Evolutionary conservation across 495 filamentous ascomycete species (phyloP), one percentile per base, ranked within the genome.

Genomic region (Haplographium delicatum): DNA sequence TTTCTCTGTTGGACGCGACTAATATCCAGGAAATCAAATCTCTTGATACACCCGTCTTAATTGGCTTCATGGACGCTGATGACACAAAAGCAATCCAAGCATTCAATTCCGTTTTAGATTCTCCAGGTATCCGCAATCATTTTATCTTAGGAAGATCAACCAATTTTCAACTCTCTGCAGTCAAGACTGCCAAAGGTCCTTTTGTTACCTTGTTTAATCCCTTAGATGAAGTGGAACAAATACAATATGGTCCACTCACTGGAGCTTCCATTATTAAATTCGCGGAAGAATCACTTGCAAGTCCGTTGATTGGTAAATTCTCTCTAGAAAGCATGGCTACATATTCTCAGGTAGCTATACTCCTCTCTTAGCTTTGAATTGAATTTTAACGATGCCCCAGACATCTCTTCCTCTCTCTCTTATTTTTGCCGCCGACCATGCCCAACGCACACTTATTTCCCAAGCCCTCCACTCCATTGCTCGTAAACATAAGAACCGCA

Each of bases 381-480:
- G 13, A 13, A 31, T 31, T 6, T 6, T 13, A 31, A 31, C 28
- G 6, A 31, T 31, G 28, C 28, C 28, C 44, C 31, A 24, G 41
- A 2, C 15, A 40, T 8, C 51, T 44, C 22, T 26, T 54, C 16
- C 27, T 33, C 13, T 34, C 41, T 18, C 33, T 54, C 51, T 54
- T 54, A 19, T 26, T 39, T 19, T 39, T 19, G 16, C 9, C 51
- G 5, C 19, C 18, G 5, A 40, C 35, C 8, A 19, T 7, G 18
- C 22, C 6, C 23, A 26, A 42, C 19, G 20, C 5, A 1, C 38
- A 30, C 5, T 42, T 5, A 34, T 50, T 9, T 20, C 34, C 11
- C 16, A 9, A 4, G 67, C 67, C 10, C 75, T 79, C 65, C 72
- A 72, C 49, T 72, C 74, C 28, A 65, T 79, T 23, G 78, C 78